Evolutionary conservation across 192 early-diverging fungal species (phyloP).

Genomic region (Rhizophagus prolifer): DNA sequence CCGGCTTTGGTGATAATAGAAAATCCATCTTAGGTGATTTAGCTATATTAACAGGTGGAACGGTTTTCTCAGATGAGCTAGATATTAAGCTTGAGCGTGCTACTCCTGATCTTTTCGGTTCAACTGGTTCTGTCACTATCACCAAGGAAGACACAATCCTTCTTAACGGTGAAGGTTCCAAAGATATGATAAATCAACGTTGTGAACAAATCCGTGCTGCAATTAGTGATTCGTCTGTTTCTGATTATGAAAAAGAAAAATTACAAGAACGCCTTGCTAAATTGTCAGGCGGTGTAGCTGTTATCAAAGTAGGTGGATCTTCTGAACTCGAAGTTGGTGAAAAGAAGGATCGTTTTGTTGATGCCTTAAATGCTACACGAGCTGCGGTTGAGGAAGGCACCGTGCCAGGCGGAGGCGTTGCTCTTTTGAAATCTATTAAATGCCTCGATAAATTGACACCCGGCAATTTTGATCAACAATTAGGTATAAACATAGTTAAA

Average conservation of each 20-base stretch:
- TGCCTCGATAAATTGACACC: constrained; percentile 79
- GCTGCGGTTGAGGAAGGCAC: constrained; percentile 99
- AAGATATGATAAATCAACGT: constrained; percentile 87
- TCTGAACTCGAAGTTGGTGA: constrained; percentile 99
- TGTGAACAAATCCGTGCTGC: constrained; percentile 96
- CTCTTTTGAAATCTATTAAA: constrained; percentile 91
- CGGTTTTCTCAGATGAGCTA: constrained; percentile 96
- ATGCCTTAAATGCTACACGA: constrained; percentile 97
- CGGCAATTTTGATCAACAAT: constrained; percentile 99
- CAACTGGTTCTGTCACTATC: constrained; percentile 83
- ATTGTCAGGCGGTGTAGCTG: constrained; percentile 96
- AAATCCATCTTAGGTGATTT: constrained; percentile 98
- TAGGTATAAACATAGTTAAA: constrained; percentile 95
- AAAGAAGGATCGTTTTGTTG: constrained; percentile 99
- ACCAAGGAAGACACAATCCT: constrained; percentile 99
- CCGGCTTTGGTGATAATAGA: constrained; percentile 99
- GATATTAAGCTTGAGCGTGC: constrained; percentile 96
- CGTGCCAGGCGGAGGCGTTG: constrained; percentile 97
- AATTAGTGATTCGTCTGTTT: constrained; percentile 76
- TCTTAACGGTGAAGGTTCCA: constrained; percentile 91
- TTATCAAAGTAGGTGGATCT: constrained; percentile 97
- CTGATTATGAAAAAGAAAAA: constrained; percentile 99
- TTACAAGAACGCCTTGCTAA: constrained; percentile 99
- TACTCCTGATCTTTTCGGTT: constrained; percentile 87
- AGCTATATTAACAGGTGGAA: constrained; percentile 93